Base-by-base conservation (phyloP, 2,329 filamentous ascomycete genomes). In the Ophiostoma quercus region DNA sequence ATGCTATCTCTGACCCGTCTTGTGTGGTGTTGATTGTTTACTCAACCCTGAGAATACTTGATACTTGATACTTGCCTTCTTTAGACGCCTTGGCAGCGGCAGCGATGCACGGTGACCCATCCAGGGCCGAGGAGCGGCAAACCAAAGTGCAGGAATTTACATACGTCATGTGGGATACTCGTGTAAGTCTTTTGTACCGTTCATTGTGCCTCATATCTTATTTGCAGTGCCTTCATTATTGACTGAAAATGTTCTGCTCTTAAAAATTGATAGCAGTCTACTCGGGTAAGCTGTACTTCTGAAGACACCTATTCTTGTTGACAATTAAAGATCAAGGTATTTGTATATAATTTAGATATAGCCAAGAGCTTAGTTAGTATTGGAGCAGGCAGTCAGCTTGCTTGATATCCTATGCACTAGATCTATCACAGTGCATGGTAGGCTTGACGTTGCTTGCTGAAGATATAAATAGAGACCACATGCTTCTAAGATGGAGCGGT, bases 391-490 rank as follows among this genome's bases (percentile, higher is more conserved):
- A 8, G 22, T 25, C 51, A 16, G 1, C 9, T 9, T 57, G 1
- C 9, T 9, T 57, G 9, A 9, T 9, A 57, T 7, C 51, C 7
- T 2, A 57, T 25, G n/a, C 9, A 57, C 51, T 57, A 25, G 14
- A 57, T 1, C 5, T 51, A 51, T 6, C 47, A 51, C 47, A 6
- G 47, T n/a, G 5, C n/a, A n/a, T 11, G 9, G 51, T 9, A 3
- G 51, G 22, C 51, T 25, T 57, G 51, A 14, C 51, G 22, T 57
- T 57, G 9, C 25, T n/a, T 37, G 32, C 16, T 39, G 2, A 3
- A 63, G 32, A 32, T 65, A 65, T 12, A 65, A 65, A 65, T 65
- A 65, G 34, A 65, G 62, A 34, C 62, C 62, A 65, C 62, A 65
- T 65, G 62, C 62, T 65, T 39, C 8, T 8, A 22, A 8, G 34